Evolutionary conservation across 176 grass and related monocot species (phyloP).

Genomic region (Paspalum vaginatum): DNA sequence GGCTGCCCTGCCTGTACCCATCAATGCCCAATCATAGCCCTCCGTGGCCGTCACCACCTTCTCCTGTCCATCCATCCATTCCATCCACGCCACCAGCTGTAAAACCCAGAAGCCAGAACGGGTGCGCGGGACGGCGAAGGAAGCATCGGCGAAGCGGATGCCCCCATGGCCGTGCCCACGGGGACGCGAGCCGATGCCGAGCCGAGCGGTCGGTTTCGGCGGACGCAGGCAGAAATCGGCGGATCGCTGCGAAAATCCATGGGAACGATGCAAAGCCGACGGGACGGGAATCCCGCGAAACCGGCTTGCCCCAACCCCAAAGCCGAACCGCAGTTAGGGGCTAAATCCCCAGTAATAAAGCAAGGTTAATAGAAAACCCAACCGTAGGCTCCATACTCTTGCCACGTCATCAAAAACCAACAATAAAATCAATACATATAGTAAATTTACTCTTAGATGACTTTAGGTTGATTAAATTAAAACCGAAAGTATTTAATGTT

Average conservation of each 20-base stretch:
- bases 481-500: too few species aligned
- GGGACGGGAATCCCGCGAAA: slow-evolving; percentile 39
- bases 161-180: neutral
- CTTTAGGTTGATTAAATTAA: too few species aligned
- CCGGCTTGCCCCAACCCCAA: neutral
- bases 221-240: neutral
- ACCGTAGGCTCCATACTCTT: too few species aligned
- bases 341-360: too few species aligned
- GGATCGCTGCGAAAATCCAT: neutral
- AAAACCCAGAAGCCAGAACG: slow-evolving; percentile 23
- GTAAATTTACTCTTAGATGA: too few species aligned
- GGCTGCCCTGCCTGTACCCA: slow-evolving; percentile 38
- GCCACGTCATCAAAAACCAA: too few species aligned
- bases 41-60: neutral
- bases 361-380: too few species aligned
- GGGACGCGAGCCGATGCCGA: neutral
- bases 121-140: neutral
- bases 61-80: neutral
- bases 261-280: slow-evolving; percentile 17
- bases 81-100: neutral
- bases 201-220: neutral
- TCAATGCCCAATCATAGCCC: slow-evolving; percentile 49
- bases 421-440: too few species aligned
- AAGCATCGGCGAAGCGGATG: slow-evolving; percentile 16
- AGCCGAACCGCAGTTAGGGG: neutral